phyloP scores from a whole-genome alignment of 2,329 filamentous ascomycete genomes.

The Botrytis medusae region DNA sequence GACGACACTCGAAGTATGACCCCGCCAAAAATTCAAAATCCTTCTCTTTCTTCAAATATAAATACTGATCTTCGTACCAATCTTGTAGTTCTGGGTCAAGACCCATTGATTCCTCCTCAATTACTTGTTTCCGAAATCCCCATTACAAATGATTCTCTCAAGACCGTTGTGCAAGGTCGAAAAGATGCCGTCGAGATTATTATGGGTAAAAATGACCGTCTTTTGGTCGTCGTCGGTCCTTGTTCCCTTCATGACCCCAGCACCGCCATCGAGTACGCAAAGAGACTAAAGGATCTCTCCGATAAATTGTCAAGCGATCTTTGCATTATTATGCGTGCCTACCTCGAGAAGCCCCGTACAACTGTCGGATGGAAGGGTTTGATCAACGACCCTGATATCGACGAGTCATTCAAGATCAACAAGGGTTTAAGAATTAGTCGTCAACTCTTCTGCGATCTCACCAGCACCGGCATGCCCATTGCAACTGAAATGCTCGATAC shows the following conservation, averaged over 20 bases:
- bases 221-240: conserved; percentile 91
- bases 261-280: conserved; percentile 84
- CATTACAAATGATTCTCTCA: conserved; percentile 59
- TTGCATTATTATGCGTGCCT: conserved; percentile 94
- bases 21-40: conserved; percentile 23
- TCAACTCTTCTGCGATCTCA: conserved; percentile 90
- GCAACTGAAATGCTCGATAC: conserved; percentile 98
- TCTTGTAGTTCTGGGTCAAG: conserved; percentile 79
- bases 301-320: conserved; percentile 81
- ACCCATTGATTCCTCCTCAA: conserved; percentile 86
- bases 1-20: conserved; percentile 54
- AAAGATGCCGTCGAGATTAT: conserved; percentile 51
- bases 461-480: conserved; percentile 84
- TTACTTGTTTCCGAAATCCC: conserved; percentile 86
- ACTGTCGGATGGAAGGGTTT: conserved; percentile 99
- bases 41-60: conserved; percentile 11
- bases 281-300: conserved; percentile 72
- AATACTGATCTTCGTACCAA: conserved; percentile 26
- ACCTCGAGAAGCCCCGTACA: conserved; percentile 97
- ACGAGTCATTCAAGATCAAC: conserved; percentile 98
- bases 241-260: conserved; percentile 96
- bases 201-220: conserved; percentile 60
- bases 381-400: conserved; percentile 98
- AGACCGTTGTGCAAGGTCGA: conserved; percentile 71
- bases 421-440: conserved; percentile 92